Evolutionary conservation across 176 grass and related monocot genomes (phyloP).

Genomic region (Urochloa ruziziensis): DNA sequence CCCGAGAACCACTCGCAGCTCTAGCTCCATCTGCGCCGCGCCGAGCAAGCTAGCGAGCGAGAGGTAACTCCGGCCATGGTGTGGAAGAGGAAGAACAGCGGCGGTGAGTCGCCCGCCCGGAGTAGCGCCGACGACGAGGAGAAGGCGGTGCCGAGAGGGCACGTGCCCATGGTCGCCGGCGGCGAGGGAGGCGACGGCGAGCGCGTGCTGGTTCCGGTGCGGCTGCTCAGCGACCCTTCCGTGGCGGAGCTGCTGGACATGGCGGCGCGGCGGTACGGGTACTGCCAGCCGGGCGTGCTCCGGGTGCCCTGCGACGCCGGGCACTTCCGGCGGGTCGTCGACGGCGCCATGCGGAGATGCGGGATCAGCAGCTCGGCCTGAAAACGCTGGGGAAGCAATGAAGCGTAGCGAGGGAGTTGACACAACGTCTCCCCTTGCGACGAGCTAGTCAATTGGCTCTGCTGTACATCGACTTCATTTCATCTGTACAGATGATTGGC

Average conservation of each 20-base stretch:
- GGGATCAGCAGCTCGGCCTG: background rate
- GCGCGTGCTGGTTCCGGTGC: too few species aligned
- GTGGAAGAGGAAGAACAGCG: slow-evolving; percentile 32
- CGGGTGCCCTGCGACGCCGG: slow-evolving; percentile 48
- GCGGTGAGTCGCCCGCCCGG: background rate
- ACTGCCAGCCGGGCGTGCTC: slow-evolving; percentile 52
- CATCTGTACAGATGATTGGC: background rate
- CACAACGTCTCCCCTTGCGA: too few species aligned
- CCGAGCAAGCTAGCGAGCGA: background rate
- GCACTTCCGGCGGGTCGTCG: slow-evolving; percentile 29
- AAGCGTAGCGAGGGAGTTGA: too few species aligned
- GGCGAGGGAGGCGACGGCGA: too few species aligned
- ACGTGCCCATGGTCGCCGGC: slow-evolving; percentile 38
- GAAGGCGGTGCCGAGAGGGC: slow-evolving; percentile 3
- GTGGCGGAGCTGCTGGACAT: slow-evolving; percentile 63
- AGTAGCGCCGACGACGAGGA: background rate
- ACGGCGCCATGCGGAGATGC: background rate
- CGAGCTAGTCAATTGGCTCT: too few species aligned
- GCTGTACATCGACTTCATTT: too few species aligned
- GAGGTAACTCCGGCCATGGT: slow-evolving; percentile 7
- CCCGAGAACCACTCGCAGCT: background rate
- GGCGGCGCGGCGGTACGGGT: slow-evolving; percentile 47
- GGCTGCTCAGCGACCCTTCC: too few species aligned
- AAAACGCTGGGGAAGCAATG: background rate
- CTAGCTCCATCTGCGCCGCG: background rate